Conservation (phyloP, 371 early-diverging fungal genomes). For the Catenaria anguillulae region DNA sequence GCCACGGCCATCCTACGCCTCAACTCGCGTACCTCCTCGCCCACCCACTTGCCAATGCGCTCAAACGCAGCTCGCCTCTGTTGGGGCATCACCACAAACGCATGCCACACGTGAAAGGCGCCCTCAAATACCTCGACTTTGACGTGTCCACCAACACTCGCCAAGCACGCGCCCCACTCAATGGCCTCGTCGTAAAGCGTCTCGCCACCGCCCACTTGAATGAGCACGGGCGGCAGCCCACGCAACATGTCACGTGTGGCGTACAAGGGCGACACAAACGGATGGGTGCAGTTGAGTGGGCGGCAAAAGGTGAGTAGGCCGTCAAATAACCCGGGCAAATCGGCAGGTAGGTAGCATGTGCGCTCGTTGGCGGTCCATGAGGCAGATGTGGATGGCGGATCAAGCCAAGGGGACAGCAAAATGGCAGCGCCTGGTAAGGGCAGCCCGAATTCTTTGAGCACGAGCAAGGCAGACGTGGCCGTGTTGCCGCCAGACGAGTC, state of each 20-base stretch:
- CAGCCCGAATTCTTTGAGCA: background rate
- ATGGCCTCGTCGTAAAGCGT: background rate
- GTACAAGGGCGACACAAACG: background rate
- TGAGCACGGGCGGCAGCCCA: background rate
- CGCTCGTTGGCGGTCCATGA: constrained; percentile 2
- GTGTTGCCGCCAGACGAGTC: constrained; percentile 3
- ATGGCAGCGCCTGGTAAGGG: background rate
- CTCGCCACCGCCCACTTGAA: constrained; percentile 1
- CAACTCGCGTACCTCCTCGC: background rate
- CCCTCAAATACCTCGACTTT: constrained; percentile 2
- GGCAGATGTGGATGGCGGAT: background rate
- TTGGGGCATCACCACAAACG: background rate
- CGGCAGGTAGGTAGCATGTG: constrained; percentile 5
- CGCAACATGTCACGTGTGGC: constrained; percentile 1
- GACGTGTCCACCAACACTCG: background rate
- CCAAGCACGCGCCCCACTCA: constrained; percentile 1
- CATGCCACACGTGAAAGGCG: constrained; percentile 1
- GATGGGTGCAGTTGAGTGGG: background rate
- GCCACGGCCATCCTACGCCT: no score
- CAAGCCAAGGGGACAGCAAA: constrained; percentile 1
- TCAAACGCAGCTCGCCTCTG: background rate
- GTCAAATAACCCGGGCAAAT: background rate
- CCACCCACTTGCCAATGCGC: background rate
- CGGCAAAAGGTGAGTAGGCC: background rate
- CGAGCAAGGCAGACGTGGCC: background rate